Conservation (phyloP, 352 stramenopile genomes). For the Thraustotheca clavata region DNA sequence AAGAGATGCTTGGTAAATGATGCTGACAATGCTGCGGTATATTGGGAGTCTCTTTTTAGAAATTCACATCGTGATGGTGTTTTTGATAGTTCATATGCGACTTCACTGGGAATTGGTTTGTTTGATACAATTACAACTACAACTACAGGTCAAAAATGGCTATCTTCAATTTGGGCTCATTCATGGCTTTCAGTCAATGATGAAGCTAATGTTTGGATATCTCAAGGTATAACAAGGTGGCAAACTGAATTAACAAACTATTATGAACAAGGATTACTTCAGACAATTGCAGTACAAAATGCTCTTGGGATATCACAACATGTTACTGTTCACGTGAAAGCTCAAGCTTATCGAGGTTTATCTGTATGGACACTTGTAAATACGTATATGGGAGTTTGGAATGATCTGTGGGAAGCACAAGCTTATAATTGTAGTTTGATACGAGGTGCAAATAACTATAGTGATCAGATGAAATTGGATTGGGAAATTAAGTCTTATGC, state of each 20-base stretch:
- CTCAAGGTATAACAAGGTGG: neutral
- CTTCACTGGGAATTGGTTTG: neutral
- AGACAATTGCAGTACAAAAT: conserved; percentile 7
- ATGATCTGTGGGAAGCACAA: neutral
- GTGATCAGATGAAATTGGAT: neutral
- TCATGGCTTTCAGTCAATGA: neutral
- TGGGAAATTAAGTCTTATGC: neutral
- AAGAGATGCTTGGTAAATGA: neutral
- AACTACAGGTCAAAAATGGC: neutral
- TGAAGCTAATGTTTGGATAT: neutral
- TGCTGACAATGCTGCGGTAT: conserved; percentile 2
- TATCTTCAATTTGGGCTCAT: neutral
- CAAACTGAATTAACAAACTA: conserved; percentile 2
- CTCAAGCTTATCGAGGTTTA: neutral
- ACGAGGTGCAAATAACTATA: neutral
- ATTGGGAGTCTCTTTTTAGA: conserved; percentile 6
- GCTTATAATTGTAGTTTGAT: neutral
- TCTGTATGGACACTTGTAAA: neutral
- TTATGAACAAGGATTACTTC: neutral
- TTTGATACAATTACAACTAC: neutral
- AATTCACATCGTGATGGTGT: neutral
- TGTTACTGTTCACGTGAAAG: neutral
- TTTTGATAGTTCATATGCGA: neutral
- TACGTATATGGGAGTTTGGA: neutral
- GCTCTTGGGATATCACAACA: conserved; percentile 8